A percentile compares a stretch with the other conserved stretches of the same genome.
phyloP scores from a whole-genome alignment of 1,284 basidiomycete genomes.

The Termitomyces sp. region DNA sequence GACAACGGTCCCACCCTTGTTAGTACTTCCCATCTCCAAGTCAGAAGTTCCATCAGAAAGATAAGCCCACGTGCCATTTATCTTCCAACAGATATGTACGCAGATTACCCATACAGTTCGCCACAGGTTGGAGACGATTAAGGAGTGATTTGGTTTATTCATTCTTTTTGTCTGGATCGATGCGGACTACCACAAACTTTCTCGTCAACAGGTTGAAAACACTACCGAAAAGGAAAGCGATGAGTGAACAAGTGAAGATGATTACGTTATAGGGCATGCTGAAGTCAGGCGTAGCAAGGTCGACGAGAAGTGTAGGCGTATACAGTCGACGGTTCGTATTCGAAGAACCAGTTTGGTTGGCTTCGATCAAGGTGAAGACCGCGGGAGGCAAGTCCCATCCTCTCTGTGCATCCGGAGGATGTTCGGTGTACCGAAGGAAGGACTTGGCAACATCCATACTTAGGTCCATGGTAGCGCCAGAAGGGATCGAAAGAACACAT shows the following conservation, averaged over 20 bases:
- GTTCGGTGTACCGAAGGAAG: slow-evolving; percentile 92
- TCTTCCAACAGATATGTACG: neutral
- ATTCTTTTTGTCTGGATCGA: slow-evolving; percentile 18
- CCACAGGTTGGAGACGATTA: neutral
- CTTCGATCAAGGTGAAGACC: slow-evolving; percentile 52
- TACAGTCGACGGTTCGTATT: slow-evolving; percentile 51
- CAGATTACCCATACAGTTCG: neutral
- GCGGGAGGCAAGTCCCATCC: slow-evolving; percentile 91
- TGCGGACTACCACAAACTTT: slow-evolving; percentile 59
- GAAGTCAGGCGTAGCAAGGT: slow-evolving; percentile 95
- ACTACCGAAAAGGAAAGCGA: slow-evolving; percentile 91
- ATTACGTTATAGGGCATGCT: slow-evolving; percentile 99
- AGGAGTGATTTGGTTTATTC: slow-evolving; percentile 2
- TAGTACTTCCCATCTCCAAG: neutral
- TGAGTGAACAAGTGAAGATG: slow-evolving; percentile 87
- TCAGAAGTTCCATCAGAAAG: slow-evolving; percentile 15
- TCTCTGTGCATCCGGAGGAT: slow-evolving; percentile 91
- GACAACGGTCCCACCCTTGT: slow-evolving; percentile 7
- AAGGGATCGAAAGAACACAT: slow-evolving; percentile 64
- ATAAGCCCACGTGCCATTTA: slow-evolving; percentile 1
- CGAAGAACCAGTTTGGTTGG: slow-evolving; percentile 13
- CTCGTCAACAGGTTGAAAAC: slow-evolving; percentile 86
- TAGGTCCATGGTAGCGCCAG: slow-evolving; percentile 59
- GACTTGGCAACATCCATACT: slow-evolving; percentile 78
- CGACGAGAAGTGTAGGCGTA: slow-evolving; percentile 77